Conservation (phyloP, 805 yeast species). For the Candida ulmi region DNA sequence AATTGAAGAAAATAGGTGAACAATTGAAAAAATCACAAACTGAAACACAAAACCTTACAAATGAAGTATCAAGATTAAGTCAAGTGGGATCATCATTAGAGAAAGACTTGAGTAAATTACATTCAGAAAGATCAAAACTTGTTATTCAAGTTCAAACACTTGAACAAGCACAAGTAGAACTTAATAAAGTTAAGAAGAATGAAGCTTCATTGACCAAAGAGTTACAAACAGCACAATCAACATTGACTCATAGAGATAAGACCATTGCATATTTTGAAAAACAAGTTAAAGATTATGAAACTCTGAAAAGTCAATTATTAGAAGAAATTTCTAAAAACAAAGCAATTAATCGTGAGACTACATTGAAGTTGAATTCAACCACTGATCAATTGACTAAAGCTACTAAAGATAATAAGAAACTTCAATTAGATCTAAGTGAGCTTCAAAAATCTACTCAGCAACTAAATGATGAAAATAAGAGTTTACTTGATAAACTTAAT, state of each 20-base stretch:
- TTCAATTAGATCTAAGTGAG: slow-evolving; percentile 33
- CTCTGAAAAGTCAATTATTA: slow-evolving; percentile 17
- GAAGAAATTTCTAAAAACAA: slow-evolving; percentile 20
- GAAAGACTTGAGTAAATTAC: slow-evolving; percentile 16
- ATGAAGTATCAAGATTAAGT: slow-evolving; percentile 7
- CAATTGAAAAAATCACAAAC: slow-evolving; percentile 1
- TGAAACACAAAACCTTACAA: slow-evolving; percentile 1
- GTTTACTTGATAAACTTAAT: slow-evolving; percentile 34
- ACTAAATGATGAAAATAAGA: slow-evolving; percentile 34
- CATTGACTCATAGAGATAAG: slow-evolving; percentile 29
- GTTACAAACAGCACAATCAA: slow-evolving; percentile 8
- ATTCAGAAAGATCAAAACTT: slow-evolving; percentile 15
- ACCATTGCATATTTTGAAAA: slow-evolving; percentile 33
- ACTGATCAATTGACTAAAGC: slow-evolving; percentile 25
- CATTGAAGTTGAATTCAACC: slow-evolving; percentile 26
- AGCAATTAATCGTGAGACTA: slow-evolving; percentile 22
- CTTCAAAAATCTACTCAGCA: slow-evolving; percentile 30
- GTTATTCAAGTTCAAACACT: slow-evolving; percentile 17
- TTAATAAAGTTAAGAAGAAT: slow-evolving; percentile 15
- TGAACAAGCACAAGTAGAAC: slow-evolving; percentile 13
- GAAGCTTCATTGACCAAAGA: slow-evolving; percentile 21
- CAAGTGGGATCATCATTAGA: slow-evolving; percentile 15
- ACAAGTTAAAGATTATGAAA: slow-evolving; percentile 33
- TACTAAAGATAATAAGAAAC: slow-evolving; percentile 30
- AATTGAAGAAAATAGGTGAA: background rate